Conservation (phyloP, 2,329 filamentous ascomycete species). For the Graphiopsis chlorocephala region DNA sequence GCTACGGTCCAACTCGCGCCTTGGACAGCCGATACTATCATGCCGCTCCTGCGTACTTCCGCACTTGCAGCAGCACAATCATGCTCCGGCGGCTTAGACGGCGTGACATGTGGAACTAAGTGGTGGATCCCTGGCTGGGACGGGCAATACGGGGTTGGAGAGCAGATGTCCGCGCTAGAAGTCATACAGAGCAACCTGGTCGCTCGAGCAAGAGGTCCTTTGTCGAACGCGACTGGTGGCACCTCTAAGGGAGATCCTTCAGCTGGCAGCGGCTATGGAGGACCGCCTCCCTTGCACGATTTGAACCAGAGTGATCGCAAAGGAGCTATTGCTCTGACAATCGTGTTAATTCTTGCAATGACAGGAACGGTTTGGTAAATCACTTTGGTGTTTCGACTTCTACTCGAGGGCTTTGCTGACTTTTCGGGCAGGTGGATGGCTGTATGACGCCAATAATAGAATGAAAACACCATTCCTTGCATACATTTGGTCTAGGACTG, state of each 20-base stretch:
- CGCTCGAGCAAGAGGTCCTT: conserved; percentile 36
- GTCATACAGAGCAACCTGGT: conserved; percentile 48
- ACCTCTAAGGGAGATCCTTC: conserved; percentile 48
- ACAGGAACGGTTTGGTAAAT: conserved; percentile 4
- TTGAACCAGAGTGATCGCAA: conserved; percentile 52
- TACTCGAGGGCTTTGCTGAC: background rate
- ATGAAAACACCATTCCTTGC: background rate
- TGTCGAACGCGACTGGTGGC: conserved; percentile 52
- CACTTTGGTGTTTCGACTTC: too few relatives aligned
- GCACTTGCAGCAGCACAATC: conserved; percentile 54
- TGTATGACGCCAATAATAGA: background rate
- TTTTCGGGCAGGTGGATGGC: background rate
- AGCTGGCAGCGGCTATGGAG: conserved; percentile 32
- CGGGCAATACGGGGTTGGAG: conserved; percentile 49
- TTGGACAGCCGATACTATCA: conserved; percentile 51
- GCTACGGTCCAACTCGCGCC: conserved; percentile 57
- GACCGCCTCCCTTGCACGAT: background rate
- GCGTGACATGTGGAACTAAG: conserved; percentile 44
- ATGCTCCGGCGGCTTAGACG: conserved; percentile 49
- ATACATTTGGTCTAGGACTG: background rate
- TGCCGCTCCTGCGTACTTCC: conserved; percentile 51
- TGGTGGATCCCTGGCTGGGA: conserved; percentile 43
- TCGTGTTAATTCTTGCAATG: background rate
- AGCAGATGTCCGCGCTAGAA: conserved; percentile 58
- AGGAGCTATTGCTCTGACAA: conserved; percentile 53